Conservation (phyloP, 768 basidiomycete genomes). For the Trametes cubensis region DNA sequence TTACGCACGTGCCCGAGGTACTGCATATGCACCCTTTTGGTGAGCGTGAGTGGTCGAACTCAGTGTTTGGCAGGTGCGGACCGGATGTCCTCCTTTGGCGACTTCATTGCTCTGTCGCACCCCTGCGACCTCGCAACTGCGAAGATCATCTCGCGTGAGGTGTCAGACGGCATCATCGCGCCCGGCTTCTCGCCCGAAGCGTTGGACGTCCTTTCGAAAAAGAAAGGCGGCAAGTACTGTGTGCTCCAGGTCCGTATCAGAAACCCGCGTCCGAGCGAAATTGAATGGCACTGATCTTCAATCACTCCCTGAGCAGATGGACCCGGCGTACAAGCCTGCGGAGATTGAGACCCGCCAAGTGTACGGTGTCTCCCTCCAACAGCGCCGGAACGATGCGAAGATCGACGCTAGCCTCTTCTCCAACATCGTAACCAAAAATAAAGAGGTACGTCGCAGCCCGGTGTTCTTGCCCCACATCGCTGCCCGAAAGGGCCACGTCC, state of each 20-base stretch:
- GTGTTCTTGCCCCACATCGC: neutral
- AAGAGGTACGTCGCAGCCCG: conserved; percentile 56
- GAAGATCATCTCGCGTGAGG: conserved; percentile 96
- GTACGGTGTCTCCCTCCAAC: conserved; percentile 88
- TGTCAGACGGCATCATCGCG: conserved; percentile 97
- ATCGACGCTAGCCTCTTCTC: conserved; percentile 79
- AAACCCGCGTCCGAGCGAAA: neutral
- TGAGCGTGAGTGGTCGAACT: neutral
- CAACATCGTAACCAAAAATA: conserved; percentile 89
- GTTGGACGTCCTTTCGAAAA: conserved; percentile 87
- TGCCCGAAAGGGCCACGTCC: too few relatives aligned
- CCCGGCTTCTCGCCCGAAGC: conserved; percentile 90
- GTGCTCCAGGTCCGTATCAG: conserved; percentile 74
- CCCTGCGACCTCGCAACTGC: conserved; percentile 94
- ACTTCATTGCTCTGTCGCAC: conserved; percentile 95
- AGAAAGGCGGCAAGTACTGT: conserved; percentile 99
- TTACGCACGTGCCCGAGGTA: conserved; percentile 94
- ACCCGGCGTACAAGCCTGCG: conserved; percentile 78
- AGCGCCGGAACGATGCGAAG: conserved; percentile 87
- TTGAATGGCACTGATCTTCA: neutral
- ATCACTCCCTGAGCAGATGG: conserved; percentile 61
- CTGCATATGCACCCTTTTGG: conserved; percentile 22
- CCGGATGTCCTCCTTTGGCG: conserved; percentile 99
- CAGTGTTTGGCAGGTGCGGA: conserved; percentile 70
- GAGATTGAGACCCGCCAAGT: conserved; percentile 92